phyloP scores from a whole-genome alignment of 2,329 filamentous ascomycete species.

The Trichoderma breve region DNA sequence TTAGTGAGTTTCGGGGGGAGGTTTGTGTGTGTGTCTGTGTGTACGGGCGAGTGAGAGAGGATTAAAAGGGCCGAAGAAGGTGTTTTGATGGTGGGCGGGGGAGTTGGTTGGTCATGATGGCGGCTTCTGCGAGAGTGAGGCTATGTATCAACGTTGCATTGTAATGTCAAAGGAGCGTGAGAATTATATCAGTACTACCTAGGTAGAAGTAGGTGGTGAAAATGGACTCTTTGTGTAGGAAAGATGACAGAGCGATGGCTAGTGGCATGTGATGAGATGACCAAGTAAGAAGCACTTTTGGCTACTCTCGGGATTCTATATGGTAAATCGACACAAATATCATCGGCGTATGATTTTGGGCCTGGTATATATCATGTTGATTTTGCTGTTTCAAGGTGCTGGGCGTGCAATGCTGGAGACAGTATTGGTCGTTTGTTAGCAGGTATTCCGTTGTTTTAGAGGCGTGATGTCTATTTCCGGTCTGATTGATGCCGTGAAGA shows the following conservation, averaged over 20 bases:
- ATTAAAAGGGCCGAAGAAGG: background rate
- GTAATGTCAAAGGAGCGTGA: background rate
- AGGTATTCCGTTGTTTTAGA: background rate
- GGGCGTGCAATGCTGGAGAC: too few relatives aligned
- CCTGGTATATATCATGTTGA: too few relatives aligned
- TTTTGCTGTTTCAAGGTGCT: too few relatives aligned
- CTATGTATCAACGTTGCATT: background rate
- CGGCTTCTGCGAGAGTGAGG: background rate
- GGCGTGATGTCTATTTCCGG: background rate
- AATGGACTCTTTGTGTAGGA: background rate
- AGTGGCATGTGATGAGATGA: background rate
- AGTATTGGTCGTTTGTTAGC: too few relatives aligned
- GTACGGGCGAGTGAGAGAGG: background rate
- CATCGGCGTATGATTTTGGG: too few relatives aligned
- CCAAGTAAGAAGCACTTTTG: too few relatives aligned
- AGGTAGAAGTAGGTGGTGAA: too few relatives aligned
- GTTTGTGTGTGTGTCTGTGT: background rate
- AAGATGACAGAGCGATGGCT: background rate
- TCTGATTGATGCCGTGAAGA: background rate
- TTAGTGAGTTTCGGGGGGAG: background rate
- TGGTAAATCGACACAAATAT: too few relatives aligned
- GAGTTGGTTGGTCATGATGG: background rate
- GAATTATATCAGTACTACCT: background rate
- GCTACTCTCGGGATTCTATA: too few relatives aligned
- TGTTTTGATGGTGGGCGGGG: background rate